Evolutionary conservation across 768 basidiomycete species (phyloP), one percentile per base, ranked within the genome.

Genomic region (Pisolithus marmoratus): DNA sequence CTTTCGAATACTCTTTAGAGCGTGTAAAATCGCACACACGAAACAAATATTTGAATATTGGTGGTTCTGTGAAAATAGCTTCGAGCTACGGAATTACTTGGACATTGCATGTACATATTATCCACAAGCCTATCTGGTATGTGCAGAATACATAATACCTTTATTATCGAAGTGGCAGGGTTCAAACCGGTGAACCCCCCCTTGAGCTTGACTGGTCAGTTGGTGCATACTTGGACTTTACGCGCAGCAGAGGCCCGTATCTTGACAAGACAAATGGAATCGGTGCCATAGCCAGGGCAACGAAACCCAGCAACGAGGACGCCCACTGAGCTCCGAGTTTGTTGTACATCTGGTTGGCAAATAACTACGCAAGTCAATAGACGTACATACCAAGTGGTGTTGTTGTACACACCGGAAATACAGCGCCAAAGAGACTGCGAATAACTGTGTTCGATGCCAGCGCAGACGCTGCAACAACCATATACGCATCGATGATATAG

Each of bases 401-500:
- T 11, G 48, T 9, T 20, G 17, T 36, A 37, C 53, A 12, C 38
- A 51, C 52, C 20, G 78, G 80, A 54, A 81, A 80, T 4, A 61
- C 73, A 23, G 79, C 77, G 26, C 80, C 83, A 45, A 76, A 78
- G 8, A 76, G 52, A 56, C 79, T 81, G 19, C 81, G 76, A 3
- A 76, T 61, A n/a, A 84, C 76, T 1, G 78, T 81, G 48, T 62
- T 78, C 2, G 74, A 71, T 3, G 83, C 77, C 9, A 84, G 66
- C 1, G 82, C 82, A 9, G 80, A 80, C 1, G 83, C 81, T 8
- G 82, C 76, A 4, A 75, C 70, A 51, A 71, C 62, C 19, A 80
- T 63, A 57, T 84, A 84, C 4, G 78, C 72, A 63, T 84, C 84
- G 40, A 85, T 76, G 37, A 83, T 76, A 58, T 85, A 85, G 55